A percentile compares a stretch with the other conserved stretches of the same genome.
Evolutionary conservation across 345 rosid genomes (phyloP).

Genomic region (Noccaea bulbosa): DNA sequence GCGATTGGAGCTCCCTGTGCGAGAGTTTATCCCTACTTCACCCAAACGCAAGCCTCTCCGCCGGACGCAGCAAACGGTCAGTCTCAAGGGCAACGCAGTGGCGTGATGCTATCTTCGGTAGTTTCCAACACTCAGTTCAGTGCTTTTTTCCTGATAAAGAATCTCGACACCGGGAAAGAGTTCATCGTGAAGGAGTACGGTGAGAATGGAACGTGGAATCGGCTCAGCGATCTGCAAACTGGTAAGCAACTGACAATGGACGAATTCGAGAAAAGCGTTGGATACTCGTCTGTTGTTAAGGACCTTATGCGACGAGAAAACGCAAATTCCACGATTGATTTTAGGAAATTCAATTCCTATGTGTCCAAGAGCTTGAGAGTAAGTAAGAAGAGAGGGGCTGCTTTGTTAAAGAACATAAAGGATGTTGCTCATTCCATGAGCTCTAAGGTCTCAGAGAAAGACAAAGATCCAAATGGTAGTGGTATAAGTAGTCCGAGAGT

Average conservation of each 20-base stretch:
- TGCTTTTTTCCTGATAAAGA: conserved; percentile 84
- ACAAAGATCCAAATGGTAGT: conserved; percentile 46
- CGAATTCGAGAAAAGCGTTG: conserved; percentile 83
- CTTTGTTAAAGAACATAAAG: conserved; percentile 80
- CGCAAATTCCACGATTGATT: conserved; percentile 30
- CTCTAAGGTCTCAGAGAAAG: conserved; percentile 52
- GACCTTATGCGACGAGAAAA: conserved; percentile 80
- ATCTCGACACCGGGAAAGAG: conserved; percentile 84
- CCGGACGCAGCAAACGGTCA: conserved; percentile 25
- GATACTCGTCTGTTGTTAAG: conserved; percentile 81
- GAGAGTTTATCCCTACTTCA: conserved; percentile 48
- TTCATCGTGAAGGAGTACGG: conserved; percentile 78
- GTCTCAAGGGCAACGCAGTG: conserved; percentile 27
- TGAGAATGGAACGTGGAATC: conserved; percentile 85
- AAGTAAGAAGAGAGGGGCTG: conserved; percentile 84
- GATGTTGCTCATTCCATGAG: conserved; percentile 77
- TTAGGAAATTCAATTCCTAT: conserved; percentile 55
- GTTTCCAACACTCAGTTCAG: conserved; percentile 51
- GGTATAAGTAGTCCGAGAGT: conserved; percentile 6
- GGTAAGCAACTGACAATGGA: conserved; percentile 92
- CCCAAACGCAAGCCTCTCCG: conserved; percentile 46
- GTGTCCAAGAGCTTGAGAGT: conserved; percentile 73
- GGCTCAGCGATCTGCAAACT: conserved; percentile 88
- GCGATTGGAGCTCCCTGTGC: conserved; percentile 49
- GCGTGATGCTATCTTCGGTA: conserved; percentile 39